These are phyloP conservation scores for Botrytis fragariae DNA, from an alignment of 2,329 filamentous ascomycete species.

Conservation along the genomic window DNA sequence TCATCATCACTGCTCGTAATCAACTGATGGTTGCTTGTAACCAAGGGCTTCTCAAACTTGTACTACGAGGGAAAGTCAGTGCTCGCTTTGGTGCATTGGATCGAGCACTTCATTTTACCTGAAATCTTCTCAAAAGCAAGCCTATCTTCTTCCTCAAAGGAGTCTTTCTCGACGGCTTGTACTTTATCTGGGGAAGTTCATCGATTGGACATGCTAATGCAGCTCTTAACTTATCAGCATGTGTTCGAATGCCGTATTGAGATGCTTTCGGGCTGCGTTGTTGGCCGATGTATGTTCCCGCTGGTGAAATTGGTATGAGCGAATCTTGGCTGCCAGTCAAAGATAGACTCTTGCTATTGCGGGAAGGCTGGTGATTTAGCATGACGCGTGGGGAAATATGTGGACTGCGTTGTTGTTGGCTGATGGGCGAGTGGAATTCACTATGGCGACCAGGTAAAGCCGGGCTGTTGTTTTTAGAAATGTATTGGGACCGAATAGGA, in stretches of 20 bases:
- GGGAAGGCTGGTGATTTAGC: background rate
- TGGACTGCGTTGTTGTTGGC: constrained; percentile 1
- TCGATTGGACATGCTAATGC: constrained; percentile 8
- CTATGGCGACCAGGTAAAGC: background rate
- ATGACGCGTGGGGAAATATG: background rate
- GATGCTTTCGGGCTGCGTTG: background rate
- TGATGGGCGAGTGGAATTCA: background rate
- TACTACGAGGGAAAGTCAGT: background rate
- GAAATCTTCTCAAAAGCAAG: background rate
- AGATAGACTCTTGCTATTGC: background rate
- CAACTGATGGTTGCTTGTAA: background rate
- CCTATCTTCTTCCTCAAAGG: constrained; percentile 10
- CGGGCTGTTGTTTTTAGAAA: background rate
- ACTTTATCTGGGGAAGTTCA: background rate
- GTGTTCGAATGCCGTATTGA: background rate
- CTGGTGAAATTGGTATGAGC: background rate
- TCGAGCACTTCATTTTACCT: background rate
- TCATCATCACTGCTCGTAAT: background rate
- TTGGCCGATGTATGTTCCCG: background rate
- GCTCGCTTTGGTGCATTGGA: background rate
- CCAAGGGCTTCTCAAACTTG: background rate
- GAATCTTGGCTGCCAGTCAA: constrained; percentile 14
- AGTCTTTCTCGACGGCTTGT: background rate
- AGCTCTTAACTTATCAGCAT: constrained; percentile 13
- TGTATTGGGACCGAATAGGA: background rate